Conservation (phyloP, 768 basidiomycete genomes). For the Russula compacta region DNA sequence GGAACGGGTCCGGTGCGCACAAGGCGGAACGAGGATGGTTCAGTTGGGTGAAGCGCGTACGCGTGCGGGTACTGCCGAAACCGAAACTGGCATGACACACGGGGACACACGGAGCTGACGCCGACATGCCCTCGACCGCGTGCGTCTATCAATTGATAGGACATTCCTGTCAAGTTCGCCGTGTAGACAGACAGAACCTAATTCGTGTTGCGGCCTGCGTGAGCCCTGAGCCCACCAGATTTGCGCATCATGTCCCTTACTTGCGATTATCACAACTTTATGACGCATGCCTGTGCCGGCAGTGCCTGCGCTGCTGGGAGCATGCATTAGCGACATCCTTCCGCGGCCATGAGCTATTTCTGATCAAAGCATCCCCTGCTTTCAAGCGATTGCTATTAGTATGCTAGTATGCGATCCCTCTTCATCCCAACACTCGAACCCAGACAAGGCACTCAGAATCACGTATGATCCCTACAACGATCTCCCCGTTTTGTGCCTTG, state of each 20-base stretch:
- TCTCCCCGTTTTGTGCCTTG: neutral
- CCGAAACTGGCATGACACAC: too few relatives aligned
- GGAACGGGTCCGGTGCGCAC: neutral
- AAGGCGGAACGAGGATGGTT: conserved; percentile 1
- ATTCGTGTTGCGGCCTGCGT: neutral
- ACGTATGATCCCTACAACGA: neutral
- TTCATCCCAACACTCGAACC: neutral
- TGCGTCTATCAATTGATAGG: neutral
- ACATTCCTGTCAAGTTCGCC: neutral
- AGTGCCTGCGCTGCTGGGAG: neutral
- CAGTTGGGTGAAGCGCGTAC: neutral
- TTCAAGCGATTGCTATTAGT: conserved; percentile 4
- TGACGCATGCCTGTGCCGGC: too few relatives aligned
- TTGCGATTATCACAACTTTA: neutral
- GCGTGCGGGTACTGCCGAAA: neutral
- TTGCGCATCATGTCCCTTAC: neutral
- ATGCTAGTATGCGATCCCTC: neutral
- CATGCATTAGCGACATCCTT: neutral
- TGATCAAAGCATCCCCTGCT: conserved; percentile 5
- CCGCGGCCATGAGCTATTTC: conserved; percentile 3
- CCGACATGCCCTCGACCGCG: too few relatives aligned
- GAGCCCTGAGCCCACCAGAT: neutral
- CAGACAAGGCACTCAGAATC: neutral
- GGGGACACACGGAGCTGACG: too few relatives aligned
- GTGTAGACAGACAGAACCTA: too few relatives aligned